Evolutionary conservation across 169 alveolate genomes (phyloP).

Genomic region (Eimeria falciformis): DNA sequence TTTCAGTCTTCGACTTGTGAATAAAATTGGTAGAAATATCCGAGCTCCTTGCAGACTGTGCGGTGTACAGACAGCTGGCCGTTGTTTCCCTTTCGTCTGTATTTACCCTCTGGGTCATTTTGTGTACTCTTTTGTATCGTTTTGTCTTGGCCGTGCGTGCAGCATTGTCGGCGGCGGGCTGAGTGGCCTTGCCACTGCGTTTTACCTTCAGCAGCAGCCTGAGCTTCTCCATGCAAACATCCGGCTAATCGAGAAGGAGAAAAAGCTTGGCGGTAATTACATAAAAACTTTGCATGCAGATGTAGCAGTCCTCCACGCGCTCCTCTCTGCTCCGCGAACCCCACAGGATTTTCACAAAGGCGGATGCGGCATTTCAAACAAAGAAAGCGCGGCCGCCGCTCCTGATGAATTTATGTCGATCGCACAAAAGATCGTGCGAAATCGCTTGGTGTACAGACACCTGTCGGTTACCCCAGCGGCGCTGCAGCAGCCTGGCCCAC

Average conservation of each 20-base stretch:
- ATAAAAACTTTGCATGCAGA: neutral
- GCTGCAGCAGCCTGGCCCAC: constrained; percentile 31
- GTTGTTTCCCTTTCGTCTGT: neutral
- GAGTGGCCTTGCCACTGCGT: constrained; percentile 49
- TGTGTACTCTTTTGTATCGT: neutral
- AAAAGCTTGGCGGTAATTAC: constrained; percentile 29
- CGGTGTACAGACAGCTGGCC: constrained; percentile 2
- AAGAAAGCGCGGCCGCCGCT: neutral
- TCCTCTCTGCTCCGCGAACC: neutral
- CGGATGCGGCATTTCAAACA: neutral
- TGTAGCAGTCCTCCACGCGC: constrained; percentile 46
- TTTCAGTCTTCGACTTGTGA: too few relatives aligned
- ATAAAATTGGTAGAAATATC: too few relatives aligned
- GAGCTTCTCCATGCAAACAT: constrained; percentile 44
- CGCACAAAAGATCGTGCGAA: neutral
- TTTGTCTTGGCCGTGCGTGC: neutral
- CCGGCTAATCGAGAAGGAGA: constrained; percentile 36
- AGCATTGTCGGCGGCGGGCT: constrained; percentile 61
- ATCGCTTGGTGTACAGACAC: neutral
- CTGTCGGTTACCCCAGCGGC: constrained; percentile 31
- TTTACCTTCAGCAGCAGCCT: constrained; percentile 62
- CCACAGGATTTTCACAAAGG: neutral
- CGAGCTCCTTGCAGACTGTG: neutral
- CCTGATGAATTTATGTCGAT: neutral
- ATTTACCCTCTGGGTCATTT: neutral